Percentiles rank a stretch among this genome's conserved stretches.
These are phyloP conservation scores for Cucurbita argyrosperma DNA, from an alignment of 306 rosid species.

Conservation along the genomic window DNA sequence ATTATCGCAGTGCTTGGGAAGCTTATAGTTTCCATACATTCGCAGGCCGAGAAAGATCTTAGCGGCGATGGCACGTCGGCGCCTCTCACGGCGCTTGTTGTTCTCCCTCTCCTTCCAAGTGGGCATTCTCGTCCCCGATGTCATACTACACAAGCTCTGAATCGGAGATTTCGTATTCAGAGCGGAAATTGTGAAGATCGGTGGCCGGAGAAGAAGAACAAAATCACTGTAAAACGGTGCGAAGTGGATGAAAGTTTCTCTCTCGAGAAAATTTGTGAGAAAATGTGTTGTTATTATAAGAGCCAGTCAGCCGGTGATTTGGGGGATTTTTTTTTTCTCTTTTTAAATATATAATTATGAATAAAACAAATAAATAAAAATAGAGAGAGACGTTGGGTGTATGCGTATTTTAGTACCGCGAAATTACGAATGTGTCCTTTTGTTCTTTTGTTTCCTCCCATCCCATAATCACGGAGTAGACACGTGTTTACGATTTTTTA, in stretches of 20 bases:
- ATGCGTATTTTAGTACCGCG: background rate
- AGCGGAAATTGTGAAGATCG: background rate
- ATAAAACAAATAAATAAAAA: background rate
- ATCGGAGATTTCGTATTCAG: background rate
- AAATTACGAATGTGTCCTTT: background rate
- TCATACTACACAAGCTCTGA: constrained; percentile 14
- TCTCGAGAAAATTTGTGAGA: background rate
- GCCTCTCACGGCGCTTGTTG: constrained; percentile 44
- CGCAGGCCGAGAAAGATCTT: constrained; percentile 49
- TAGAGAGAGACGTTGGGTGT: background rate
- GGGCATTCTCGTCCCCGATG: constrained; percentile 53
- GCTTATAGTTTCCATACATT: constrained; percentile 47
- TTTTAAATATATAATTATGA: no score
- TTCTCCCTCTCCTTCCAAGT: constrained; percentile 64
- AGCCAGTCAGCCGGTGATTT: no score
- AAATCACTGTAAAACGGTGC: background rate
- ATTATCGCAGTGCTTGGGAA: constrained; percentile 59
- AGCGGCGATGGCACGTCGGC: constrained; percentile 53
- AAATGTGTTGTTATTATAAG: background rate
- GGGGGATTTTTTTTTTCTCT: no score
- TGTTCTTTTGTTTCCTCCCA: background rate
- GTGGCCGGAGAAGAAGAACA: background rate
- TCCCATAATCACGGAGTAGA: background rate
- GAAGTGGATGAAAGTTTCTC: background rate
- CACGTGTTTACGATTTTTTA: background rate